Percentiles rank a stretch among this genome's conserved stretches.
These are phyloP conservation scores for Clitocybe nebularis DNA, from an alignment of 1,284 basidiomycete species.

Conservation along the genomic window DNA sequence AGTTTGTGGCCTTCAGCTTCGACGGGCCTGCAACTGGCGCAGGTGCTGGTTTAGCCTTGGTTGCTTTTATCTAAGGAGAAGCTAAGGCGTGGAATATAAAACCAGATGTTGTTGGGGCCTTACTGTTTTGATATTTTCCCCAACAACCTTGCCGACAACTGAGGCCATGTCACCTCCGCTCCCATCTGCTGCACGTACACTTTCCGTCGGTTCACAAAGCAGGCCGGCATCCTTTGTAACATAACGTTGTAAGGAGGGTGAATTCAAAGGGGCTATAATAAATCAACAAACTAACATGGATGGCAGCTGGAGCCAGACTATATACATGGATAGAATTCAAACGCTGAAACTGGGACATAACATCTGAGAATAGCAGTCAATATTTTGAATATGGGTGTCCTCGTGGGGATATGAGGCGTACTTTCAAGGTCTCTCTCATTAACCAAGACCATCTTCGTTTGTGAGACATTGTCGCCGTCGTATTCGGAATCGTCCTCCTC, in stretches of 20 bases:
- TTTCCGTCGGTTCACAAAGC: slow-evolving; percentile 46
- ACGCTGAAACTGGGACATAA: slow-evolving; percentile 43
- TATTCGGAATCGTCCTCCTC: slow-evolving; percentile 32
- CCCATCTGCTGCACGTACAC: slow-evolving; percentile 46
- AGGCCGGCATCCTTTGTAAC: slow-evolving; percentile 52
- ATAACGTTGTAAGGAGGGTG: background rate
- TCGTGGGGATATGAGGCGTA: slow-evolving; percentile 34
- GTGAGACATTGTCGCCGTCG: slow-evolving; percentile 38
- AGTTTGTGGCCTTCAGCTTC: slow-evolving; percentile 15
- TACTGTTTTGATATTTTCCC: slow-evolving; percentile 48
- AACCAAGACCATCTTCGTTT: slow-evolving; percentile 47
- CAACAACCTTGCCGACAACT: slow-evolving; percentile 48
- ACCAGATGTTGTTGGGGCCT: too few relatives aligned
- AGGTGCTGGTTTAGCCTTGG: slow-evolving; percentile 15
- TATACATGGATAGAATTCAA: slow-evolving; percentile 59
- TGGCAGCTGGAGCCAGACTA: slow-evolving; percentile 56
- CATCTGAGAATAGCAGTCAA: slow-evolving; percentile 30
- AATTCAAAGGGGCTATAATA: slow-evolving; percentile 3
- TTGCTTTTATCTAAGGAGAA: slow-evolving; percentile 8
- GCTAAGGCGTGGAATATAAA: background rate
- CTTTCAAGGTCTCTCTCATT: slow-evolving; percentile 58
- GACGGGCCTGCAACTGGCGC: slow-evolving; percentile 29
- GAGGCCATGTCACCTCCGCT: slow-evolving; percentile 39
- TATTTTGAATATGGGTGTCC: background rate
- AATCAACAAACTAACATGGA: slow-evolving; percentile 59